Base-by-base conservation (phyloP, 2,329 filamentous ascomycete genomes). In the Sclerotinia glacialis region DNA sequence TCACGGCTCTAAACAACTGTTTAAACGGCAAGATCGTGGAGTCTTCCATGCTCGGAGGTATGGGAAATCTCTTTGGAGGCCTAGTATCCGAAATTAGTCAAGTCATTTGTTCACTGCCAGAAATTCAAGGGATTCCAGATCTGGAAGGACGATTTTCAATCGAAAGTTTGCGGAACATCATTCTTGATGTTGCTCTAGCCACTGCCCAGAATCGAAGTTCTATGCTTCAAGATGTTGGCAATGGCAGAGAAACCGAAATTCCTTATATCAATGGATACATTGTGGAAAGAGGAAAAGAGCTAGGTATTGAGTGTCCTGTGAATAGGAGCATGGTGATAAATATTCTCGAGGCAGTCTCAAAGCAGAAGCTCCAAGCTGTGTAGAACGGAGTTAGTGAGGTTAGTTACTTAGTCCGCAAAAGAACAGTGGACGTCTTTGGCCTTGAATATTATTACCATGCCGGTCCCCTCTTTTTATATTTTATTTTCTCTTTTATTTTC, bases 1-100 rank as follows among this genome's bases (percentile, higher is more conserved):
- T 97, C n/a, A 95, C 92, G 0, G 89, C 89, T 0, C 79, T 97
- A 12, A 81, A 95, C 65, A 83, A 90, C 64, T 89, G 88, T 75
- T 86, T 86, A 69, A 97, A 97, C 72, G 92, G 93, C n/a, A 83
- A 83, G 69, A 85, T 87, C 69, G 74, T 76, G 12, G 78, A 81
- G 18, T 74, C 91, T 21, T 82, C 46, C n/a, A 52, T 31, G 26
- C 8, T 14, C 16, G 37, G n/a, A 18, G 42, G 34, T 42, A 26
- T 53, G 21, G 26, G 50, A 31, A 46, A n/a, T 31, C 82, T 97
- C 5, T 80, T 97, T 7, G 28, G 47, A 11, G 31, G 31, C 9
- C 34, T 61, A 11, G 9, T 61, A 49, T 79, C 81, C n/a, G 93
- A 97, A 74, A 88, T 91, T 6, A 89, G 86, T 60, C 80, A 83